Evolutionary conservation across 202 grass and related monocot species (phyloP), one percentile per base, ranked within the genome.

Genomic region (Setaria italica): DNA sequence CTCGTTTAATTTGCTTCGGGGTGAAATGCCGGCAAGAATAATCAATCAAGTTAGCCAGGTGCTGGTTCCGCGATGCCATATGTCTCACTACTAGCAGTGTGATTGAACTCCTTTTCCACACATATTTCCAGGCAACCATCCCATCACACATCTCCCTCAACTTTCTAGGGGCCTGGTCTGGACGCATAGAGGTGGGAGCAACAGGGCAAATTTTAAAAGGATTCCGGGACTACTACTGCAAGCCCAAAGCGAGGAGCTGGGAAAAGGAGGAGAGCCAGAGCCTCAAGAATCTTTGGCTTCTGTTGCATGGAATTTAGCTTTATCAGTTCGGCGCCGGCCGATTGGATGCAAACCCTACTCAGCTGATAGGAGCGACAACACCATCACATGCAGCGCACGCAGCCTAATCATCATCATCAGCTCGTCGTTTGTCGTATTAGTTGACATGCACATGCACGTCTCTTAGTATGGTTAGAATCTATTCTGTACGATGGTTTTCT

Each of bases 401-500:
- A 81, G 25, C 45, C 20, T 49, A 63, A 48, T 63, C 25, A 70
- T 63, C 35, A 70, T 46, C 16, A 70, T 56, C n/a, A n/a, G 16
- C 32, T 20, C 11, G 3, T 37, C 29, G 43, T 69, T 82, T 83
- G 87, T 85, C 87, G 77, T 85, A 89, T 89, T 81, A 77, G 77
- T 70, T 77, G 87, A 81, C 88, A 83, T 83, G 72, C 74, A 88
- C 43, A 65, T 65, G 30, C 62, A 59, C 21, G 54, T 56, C 47
- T 50, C 74, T 59, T 77, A 77, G 6, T 41, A 41, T 79, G 51
- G 37, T 17, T 10, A 66, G 70, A 69, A 81, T 25, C 59, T 74
- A 66, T 74, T 89, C 39, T 50, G 48, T 74, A 8, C 29, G 25
- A 17, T 9, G 9, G 1, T 37, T 30, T 13, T 15, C 7, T 13